phyloP scores from a whole-genome alignment of 305 asterid genomes.

The Solanum hybrid region DNA sequence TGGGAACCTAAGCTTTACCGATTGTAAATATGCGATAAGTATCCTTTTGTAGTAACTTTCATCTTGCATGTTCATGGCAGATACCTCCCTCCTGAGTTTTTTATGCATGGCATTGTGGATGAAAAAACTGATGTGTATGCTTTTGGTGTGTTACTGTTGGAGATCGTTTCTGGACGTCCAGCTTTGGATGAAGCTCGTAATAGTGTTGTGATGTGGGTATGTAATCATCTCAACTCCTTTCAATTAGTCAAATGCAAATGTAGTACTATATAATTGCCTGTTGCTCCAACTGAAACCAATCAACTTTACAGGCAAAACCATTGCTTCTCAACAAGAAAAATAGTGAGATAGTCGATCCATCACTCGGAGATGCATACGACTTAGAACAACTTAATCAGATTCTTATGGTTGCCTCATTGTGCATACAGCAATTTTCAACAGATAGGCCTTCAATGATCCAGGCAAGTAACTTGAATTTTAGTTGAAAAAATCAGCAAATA shows the following conservation, averaged over 20 bases:
- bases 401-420: slow-evolving; percentile 62
- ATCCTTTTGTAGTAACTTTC: background rate
- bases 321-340: slow-evolving; percentile 37
- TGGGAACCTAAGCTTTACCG: background rate
- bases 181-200: slow-evolving; percentile 69
- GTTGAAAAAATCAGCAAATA: too few species aligned
- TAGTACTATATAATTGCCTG: background rate
- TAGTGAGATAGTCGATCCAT: slow-evolving; percentile 64
- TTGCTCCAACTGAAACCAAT: background rate
- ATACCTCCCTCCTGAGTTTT: slow-evolving; percentile 58
- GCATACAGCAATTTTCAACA: slow-evolving; percentile 56
- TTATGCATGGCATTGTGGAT: slow-evolving; percentile 83
- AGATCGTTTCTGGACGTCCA: slow-evolving; percentile 85
- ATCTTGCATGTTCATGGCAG: slow-evolving; percentile 14
- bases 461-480: slow-evolving; percentile 25
- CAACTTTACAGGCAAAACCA: slow-evolving; percentile 72
- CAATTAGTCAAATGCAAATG: background rate
- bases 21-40: background rate
- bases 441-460: slow-evolving; percentile 90
- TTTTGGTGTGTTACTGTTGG: slow-evolving; percentile 72
- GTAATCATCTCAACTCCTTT: slow-evolving; percentile 9
- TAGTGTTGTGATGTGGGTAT: slow-evolving; percentile 96
- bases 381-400: slow-evolving; percentile 54
- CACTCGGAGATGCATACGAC: slow-evolving; percentile 45
- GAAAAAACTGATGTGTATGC: slow-evolving; percentile 96